Evolutionary conservation across 495 filamentous ascomycete species (phyloP), one percentile per base, ranked within the genome.

Genomic region (Platismatia glauca): DNA sequence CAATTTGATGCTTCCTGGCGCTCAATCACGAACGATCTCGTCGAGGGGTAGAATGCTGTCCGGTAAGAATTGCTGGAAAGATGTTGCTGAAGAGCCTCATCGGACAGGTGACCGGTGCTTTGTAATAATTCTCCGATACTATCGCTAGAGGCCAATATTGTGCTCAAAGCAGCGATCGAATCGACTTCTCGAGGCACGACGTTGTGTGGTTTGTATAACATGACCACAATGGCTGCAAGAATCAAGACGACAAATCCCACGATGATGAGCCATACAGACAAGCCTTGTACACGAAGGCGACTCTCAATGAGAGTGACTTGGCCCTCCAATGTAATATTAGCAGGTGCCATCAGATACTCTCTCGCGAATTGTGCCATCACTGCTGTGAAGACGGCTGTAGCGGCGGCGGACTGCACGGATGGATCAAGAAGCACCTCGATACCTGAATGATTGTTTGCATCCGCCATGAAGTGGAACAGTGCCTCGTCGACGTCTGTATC

Each of bases 311-410:
- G 29, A 24, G 46, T 12, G 46, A 50, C 24, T 15, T 29, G 22
- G 6, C 46, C 46, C 46, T 27, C 12, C 46, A 50, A 50, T 27
- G 24, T 50, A 12, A 24, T 16, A 50, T 50, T 5, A 29, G 46
- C 3, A 12, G 46, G 46, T 7, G 24, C 46, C 46, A 50, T 12
- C 46, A 50, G 46, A 24, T 50, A 50, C 22, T 29, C 46, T 50
- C 46, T 50, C 29, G 46, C 46, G 46, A 29, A 27, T 29, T 50
- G 46, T 50, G 46, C 46, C 46, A 50, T 50, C 22, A 50, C 46
- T 27, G 46, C 46, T 15, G 46, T 29, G 24, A 50, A 50, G 12
- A 50, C 46, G 22, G 46, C 46, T 15, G 22, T 29, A 29, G 46
- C 46, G 46, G 46, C 46, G 29, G 24, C 22, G 7, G 46, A 50